Evolutionary conservation across 345 rosid genomes (phyloP).

Genomic region (Citrus mangshanensis): DNA sequence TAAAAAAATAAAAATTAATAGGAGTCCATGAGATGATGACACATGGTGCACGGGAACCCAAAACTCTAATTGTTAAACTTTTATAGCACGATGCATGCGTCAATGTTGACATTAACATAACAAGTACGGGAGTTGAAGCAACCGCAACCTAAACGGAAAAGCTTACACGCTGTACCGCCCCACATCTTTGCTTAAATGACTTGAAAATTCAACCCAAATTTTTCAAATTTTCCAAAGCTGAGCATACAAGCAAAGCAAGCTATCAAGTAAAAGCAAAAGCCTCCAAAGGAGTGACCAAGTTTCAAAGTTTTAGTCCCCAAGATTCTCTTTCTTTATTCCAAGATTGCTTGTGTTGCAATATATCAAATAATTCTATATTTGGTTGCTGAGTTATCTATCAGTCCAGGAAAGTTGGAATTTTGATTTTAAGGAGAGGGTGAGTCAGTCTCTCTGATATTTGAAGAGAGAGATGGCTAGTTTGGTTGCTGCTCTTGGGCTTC

Average conservation of each 20-base stretch:
- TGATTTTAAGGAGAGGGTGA: conserved; percentile 11
- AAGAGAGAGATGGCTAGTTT: conserved; percentile 42
- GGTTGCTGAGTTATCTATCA: not conserved
- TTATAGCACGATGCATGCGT: not conserved
- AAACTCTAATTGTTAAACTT: not conserved
- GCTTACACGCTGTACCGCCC: not conserved
- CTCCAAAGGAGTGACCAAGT: not conserved
- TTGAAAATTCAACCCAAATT: not conserved
- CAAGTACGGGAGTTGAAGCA: not conserved
- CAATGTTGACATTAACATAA: not conserved
- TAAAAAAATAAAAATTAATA: no score
- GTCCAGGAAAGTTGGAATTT: conserved; percentile 24
- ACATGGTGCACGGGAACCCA: no score
- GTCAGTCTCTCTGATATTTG: not conserved
- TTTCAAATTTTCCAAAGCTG: not conserved
- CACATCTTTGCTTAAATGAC: not conserved
- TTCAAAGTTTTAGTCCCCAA: conserved; percentile 1
- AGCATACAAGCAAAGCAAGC: conserved; percentile 14
- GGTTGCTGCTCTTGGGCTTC: conserved; percentile 36
- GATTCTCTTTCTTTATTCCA: conserved; percentile 1
- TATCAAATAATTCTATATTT: not conserved
- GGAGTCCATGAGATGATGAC: no score
- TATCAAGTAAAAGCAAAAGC: conserved; percentile 5
- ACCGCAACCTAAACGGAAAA: not conserved
- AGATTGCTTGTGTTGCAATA: not conserved